Evolutionary conservation across 2,329 filamentous ascomycete genomes (phyloP).

Genomic region (Macrophomina tecta): DNA sequence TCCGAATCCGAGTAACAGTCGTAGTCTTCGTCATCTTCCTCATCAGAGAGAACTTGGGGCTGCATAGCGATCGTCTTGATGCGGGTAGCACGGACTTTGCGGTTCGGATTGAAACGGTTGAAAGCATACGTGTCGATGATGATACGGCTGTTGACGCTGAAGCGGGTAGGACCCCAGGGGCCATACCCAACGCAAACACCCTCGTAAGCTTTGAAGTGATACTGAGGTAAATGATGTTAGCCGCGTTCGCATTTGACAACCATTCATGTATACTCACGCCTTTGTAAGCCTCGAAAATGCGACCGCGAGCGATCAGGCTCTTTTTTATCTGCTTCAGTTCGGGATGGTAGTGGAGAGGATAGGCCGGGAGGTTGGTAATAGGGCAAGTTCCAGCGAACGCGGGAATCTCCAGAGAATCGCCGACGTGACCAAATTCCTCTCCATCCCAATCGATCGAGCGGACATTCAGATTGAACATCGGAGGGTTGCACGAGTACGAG

Average conservation of each 20-base stretch:
- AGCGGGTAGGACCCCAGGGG: slow-evolving; percentile 30
- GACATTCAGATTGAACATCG: slow-evolving; percentile 29
- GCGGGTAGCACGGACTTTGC: slow-evolving; percentile 23
- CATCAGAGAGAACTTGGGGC: not conserved
- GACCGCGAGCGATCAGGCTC: slow-evolving; percentile 50
- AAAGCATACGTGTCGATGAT: slow-evolving; percentile 56
- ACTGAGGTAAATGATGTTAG: not conserved
- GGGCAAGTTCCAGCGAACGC: slow-evolving; percentile 44
- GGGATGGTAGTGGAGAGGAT: slow-evolving; percentile 48
- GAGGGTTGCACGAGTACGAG: slow-evolving; percentile 30
- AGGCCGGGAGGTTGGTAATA: slow-evolving; percentile 47
- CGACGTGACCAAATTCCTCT: slow-evolving; percentile 34
- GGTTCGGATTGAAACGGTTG: slow-evolving; percentile 31
- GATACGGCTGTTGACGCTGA: slow-evolving; percentile 47
- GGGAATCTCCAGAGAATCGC: slow-evolving; percentile 30
- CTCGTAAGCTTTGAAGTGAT: slow-evolving; percentile 33
- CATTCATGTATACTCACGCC: slow-evolving; percentile 36
- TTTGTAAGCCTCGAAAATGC: slow-evolving; percentile 50
- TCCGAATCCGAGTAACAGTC: not conserved
- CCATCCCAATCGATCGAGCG: slow-evolving; percentile 39
- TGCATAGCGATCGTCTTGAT: slow-evolving; percentile 10
- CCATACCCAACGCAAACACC: slow-evolving; percentile 31
- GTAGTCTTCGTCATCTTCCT: slow-evolving; percentile 9
- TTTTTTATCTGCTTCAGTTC: slow-evolving; percentile 42
- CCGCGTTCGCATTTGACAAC: not conserved